Base-by-base conservation (phyloP, 1,284 basidiomycete species). In the Ustilago bromivora region DNA sequence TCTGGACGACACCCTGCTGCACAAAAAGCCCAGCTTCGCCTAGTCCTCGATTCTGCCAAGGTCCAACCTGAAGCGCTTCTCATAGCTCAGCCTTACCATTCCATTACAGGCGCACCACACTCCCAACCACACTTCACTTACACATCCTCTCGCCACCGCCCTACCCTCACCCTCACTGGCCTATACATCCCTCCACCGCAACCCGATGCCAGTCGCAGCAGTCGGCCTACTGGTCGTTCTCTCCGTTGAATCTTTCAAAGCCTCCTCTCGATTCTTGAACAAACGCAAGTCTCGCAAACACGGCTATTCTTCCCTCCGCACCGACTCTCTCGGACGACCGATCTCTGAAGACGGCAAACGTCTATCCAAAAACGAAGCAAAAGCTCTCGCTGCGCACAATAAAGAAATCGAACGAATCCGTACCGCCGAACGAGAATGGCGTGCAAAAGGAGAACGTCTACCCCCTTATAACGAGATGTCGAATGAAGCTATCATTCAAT, bases 341-440 rank as follows among this genome's bases (percentile, higher is more conserved):
- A 51, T 78, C 53, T 69, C 60, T 10, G 72, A 75, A 32, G 58
- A 75, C 38, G 76, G 76, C 60, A 75, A 76, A 38, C 49, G 59
- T 3, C 58, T 78, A 4, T 69, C 61, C 57, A 66, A 69, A 53
- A 78, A 78, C 64, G 59, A 78, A 52, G 76, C 76, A 23, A 71
- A 63, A 41, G 76, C 76, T 17, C 64, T 78, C 3, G 69, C 53
- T 1, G 72, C 68, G 2, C 76, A 78, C 55, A 56, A 78, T 17
- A 56, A 66, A 57, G 76, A 78, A 61, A 68, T 78, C 36, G 41
- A 75, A 38, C 68, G 76, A 35, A 78, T 78, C 34, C 53, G 67
- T 12, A 78, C 76, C 10, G 76, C 72, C 4, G 76, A 78, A 47
- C 61, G 69, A 28, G 76, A 78, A 55, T 78, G 76, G 76, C 49